These are phyloP conservation scores for Saposhnikovia divaricata DNA, from an alignment of 129 eudicot species.

Conservation along the genomic window DNA sequence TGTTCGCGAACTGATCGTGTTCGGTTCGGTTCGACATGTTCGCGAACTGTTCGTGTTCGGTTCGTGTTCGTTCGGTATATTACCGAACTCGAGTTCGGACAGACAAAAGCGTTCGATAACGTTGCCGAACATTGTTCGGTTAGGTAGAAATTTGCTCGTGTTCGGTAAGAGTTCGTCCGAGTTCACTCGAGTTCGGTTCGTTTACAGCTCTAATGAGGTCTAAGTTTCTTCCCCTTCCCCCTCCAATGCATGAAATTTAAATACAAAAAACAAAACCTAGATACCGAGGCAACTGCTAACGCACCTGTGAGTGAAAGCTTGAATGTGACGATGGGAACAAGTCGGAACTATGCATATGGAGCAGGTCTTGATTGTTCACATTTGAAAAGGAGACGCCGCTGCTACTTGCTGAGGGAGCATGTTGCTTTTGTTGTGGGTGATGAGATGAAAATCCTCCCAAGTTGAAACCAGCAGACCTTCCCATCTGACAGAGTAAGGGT, in stretches of 20 bases:
- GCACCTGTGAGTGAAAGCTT: slow-evolving; percentile 57
- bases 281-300: background rate
- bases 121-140: no score
- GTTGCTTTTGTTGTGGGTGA: slow-evolving; percentile 67
- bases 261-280: background rate
- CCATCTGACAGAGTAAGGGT: slow-evolving; percentile 35
- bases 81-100: no score
- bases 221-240: background rate
- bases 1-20: no score
- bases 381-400: slow-evolving; percentile 44
- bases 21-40: no score
- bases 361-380: slow-evolving; percentile 66
- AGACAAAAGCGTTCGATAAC: no score
- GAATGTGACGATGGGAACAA: slow-evolving; percentile 68
- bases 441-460: slow-evolving; percentile 64
- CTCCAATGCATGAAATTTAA: background rate
- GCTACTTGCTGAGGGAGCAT: slow-evolving; percentile 41
- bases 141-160: no score
- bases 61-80: no score
- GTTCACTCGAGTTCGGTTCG: no score
- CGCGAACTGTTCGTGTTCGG: no score
- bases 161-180: no score
- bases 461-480: slow-evolving; percentile 75
- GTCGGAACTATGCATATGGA: slow-evolving; percentile 65
- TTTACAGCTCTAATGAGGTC: no score